phyloP scores from a whole-genome alignment of 345 rosid genomes.

The Acer campestre region DNA sequence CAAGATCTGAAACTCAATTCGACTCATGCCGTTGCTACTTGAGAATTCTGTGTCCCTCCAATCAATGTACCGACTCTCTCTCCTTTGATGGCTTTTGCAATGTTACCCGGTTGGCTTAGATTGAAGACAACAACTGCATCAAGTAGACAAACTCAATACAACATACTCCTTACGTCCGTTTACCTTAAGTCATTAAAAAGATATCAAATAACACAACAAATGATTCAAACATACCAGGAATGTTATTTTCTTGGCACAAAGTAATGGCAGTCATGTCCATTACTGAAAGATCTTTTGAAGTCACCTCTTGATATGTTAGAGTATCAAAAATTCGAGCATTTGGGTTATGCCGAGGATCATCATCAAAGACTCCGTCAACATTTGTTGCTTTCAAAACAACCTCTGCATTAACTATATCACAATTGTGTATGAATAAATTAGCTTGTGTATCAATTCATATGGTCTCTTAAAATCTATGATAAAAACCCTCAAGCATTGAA shows the following conservation, averaged over 20 bases:
- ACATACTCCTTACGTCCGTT: not conserved
- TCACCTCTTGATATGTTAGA: slow-evolving; percentile 81
- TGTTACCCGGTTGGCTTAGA: slow-evolving; percentile 79
- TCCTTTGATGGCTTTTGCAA: slow-evolving; percentile 82
- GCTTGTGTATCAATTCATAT: no score
- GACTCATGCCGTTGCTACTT: slow-evolving; percentile 32
- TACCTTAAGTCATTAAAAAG: not conserved
- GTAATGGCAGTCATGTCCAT: slow-evolving; percentile 99
- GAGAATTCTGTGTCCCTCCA: slow-evolving; percentile 58
- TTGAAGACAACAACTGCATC: slow-evolving; percentile 88
- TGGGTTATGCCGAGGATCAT: slow-evolving; percentile 82
- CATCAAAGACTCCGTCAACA: slow-evolving; percentile 89
- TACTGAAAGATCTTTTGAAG: slow-evolving; percentile 86
- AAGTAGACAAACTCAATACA: slow-evolving; percentile 13
- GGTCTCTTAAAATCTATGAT: not conserved
- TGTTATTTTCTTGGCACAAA: slow-evolving; percentile 92
- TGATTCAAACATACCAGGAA: slow-evolving; percentile 90
- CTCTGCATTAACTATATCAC: slow-evolving; percentile 78
- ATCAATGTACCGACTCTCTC: slow-evolving; percentile 88
- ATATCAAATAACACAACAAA: not conserved
- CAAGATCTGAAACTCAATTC: not conserved
- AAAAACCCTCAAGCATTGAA: not conserved
- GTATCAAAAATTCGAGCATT: slow-evolving; percentile 78
- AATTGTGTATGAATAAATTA: not conserved
- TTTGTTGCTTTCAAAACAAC: slow-evolving; percentile 93